Percentiles rank a stretch among this genome's conserved stretches.
Conservation (phyloP, 495 filamentous ascomycete species). For the Bathelium albidoporum region DNA sequence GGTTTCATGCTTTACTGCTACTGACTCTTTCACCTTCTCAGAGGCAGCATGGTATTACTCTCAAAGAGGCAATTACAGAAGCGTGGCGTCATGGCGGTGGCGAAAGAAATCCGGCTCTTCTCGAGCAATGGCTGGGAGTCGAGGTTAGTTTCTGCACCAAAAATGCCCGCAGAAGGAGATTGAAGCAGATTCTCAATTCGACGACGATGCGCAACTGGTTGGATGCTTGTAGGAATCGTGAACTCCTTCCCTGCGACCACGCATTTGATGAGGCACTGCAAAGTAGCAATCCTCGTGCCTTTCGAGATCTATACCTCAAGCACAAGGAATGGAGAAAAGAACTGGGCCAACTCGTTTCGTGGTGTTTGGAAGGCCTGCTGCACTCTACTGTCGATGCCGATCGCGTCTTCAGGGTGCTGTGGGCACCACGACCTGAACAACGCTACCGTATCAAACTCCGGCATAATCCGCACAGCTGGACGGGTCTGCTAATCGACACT, state of each 20-base stretch:
- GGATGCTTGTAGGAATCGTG: conserved; percentile 6
- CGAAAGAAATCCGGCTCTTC: conserved; percentile 9
- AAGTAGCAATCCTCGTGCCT: conserved; percentile 5
- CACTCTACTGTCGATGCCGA: conserved; percentile 9
- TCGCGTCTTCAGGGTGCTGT: conserved; percentile 2
- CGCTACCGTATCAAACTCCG: conserved; percentile 9
- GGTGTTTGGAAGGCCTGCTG: conserved; percentile 11
- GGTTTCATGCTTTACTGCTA: neutral
- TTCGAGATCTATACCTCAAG: conserved; percentile 9
- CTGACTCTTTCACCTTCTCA: neutral
- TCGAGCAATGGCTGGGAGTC: conserved; percentile 12
- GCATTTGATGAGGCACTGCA: conserved; percentile 12
- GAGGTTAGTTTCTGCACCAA: conserved; percentile 10
- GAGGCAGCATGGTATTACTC: conserved; percentile 7
- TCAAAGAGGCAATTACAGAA: conserved; percentile 12
- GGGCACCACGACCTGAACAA: conserved; percentile 5
- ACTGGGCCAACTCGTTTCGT: conserved; percentile 8
- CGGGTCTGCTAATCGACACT: conserved; percentile 6
- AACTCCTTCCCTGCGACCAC: neutral
- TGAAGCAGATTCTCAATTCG: conserved; percentile 8
- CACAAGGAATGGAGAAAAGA: conserved; percentile 9
- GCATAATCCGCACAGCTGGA: conserved; percentile 10
- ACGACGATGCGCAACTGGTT: conserved; percentile 13
- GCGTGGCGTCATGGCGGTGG: conserved; percentile 7
- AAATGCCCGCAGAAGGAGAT: conserved; percentile 7